Conservation (phyloP, 768 basidiomycete genomes). For the Lentinula edodes region DNA sequence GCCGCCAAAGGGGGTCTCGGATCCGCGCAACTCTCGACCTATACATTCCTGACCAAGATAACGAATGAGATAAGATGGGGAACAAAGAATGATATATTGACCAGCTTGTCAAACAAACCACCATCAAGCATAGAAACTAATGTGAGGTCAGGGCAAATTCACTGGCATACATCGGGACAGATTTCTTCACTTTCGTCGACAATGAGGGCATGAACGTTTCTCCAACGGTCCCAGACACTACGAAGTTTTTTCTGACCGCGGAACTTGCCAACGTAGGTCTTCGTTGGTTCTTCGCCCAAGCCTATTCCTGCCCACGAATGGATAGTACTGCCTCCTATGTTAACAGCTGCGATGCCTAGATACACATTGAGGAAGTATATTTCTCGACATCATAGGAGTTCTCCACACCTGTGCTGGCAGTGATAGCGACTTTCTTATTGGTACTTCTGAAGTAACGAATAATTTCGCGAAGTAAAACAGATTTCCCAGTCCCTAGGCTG, state of each 20-base stretch:
- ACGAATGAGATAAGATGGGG: constrained; percentile 10
- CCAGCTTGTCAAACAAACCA: constrained; percentile 74
- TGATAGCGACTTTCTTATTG: constrained; percentile 53
- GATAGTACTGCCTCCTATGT: constrained; percentile 76
- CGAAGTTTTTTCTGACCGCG: constrained; percentile 31
- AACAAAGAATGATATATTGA: constrained; percentile 18
- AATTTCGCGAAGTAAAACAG: constrained; percentile 72
- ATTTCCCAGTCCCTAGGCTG: constrained; percentile 72
- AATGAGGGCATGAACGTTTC: constrained; percentile 55
- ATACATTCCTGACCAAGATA: constrained; percentile 51
- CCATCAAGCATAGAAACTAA: constrained; percentile 91
- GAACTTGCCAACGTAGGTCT: constrained; percentile 51
- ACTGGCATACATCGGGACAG: background rate
- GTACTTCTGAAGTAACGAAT: constrained; percentile 43
- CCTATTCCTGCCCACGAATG: constrained; percentile 84
- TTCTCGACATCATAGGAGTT: background rate
- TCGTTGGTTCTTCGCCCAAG: constrained; percentile 54
- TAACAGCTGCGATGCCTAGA: constrained; percentile 63
- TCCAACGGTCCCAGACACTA: constrained; percentile 57
- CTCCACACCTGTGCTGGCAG: constrained; percentile 55
- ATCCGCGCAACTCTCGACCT: constrained; percentile 51
- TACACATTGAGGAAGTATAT: background rate
- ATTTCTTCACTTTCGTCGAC: constrained; percentile 73
- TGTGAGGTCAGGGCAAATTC: background rate
- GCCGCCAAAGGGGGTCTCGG: constrained; percentile 67